These are phyloP conservation scores for Pseudogymnoascus destructans DNA, from an alignment of 2,329 filamentous ascomycete species.

Conservation along the genomic window DNA sequence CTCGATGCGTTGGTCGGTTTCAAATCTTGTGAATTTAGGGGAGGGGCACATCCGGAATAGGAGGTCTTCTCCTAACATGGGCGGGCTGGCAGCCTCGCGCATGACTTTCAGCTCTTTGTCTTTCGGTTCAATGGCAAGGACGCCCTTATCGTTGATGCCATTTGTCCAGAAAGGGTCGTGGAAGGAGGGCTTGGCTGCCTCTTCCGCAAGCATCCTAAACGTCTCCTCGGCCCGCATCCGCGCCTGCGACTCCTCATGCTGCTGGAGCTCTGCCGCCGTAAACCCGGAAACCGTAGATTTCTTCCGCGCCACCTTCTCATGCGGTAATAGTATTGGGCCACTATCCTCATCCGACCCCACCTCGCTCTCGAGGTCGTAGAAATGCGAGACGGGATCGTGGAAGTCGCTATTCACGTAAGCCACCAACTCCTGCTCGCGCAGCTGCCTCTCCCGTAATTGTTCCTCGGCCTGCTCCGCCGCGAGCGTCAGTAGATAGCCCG, in stretches of 20 bases:
- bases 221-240: conserved; percentile 25
- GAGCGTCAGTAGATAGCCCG: conserved; percentile 64
- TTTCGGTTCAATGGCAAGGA: conserved; percentile 13
- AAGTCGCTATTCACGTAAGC: conserved; percentile 58
- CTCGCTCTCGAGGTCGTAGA: conserved; percentile 26
- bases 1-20: conserved; percentile 55
- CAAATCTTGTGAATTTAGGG: conserved; percentile 72
- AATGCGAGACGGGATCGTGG: conserved; percentile 26
- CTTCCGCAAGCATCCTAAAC: conserved; percentile 24
- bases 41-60: conserved; percentile 70
- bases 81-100: conserved; percentile 52
- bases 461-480: conserved; percentile 69
- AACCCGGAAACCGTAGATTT: not conserved
- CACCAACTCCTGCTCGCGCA: conserved; percentile 63
- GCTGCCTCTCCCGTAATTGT: conserved; percentile 54
- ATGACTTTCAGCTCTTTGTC: conserved; percentile 35
- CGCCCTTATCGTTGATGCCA: conserved; percentile 22
- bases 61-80: conserved; percentile 78
- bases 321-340: conserved; percentile 15
- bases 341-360: conserved; percentile 24
- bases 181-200: conserved; percentile 24
- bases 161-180: conserved; percentile 27
- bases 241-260: conserved; percentile 25
- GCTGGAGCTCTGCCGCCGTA: conserved; percentile 22
- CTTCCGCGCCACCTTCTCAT: conserved; percentile 8